These are phyloP conservation scores for Mycena kentingensis DNA, from an alignment of 768 basidiomycete genomes.

Conservation along the genomic window DNA sequence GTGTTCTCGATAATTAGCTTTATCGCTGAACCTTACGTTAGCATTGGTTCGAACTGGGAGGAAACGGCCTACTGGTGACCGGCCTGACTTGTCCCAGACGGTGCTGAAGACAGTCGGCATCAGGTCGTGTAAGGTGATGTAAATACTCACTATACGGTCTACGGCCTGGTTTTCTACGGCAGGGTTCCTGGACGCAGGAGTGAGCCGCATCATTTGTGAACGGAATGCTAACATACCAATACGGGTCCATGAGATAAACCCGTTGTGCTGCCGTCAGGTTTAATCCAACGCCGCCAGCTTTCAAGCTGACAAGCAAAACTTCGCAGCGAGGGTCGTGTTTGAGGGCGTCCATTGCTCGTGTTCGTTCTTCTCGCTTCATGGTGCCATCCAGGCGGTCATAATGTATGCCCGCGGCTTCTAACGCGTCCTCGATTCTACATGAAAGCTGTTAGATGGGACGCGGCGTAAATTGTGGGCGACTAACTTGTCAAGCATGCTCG, in stretches of 20 bases:
- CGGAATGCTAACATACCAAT: conserved; percentile 60
- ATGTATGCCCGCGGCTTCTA: conserved; percentile 78
- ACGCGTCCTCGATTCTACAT: conserved; percentile 81
- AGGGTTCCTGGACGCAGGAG: conserved; percentile 89
- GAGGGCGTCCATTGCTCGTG: conserved; percentile 87
- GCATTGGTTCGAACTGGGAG: too few relatives aligned
- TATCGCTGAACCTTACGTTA: too few relatives aligned
- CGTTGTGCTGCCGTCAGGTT: conserved; percentile 94
- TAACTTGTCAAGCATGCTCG: conserved; percentile 88
- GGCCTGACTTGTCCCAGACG: conserved; percentile 93
- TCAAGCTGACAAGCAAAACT: conserved; percentile 92
- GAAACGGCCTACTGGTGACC: too few relatives aligned
- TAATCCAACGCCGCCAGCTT: conserved; percentile 95
- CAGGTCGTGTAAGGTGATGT: conserved; percentile 4
- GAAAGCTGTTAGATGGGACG: conserved; percentile 3
- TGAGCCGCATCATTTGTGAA: too few relatives aligned
- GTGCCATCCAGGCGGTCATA: conserved; percentile 95
- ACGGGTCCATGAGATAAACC: conserved; percentile 96
- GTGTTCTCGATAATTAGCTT: conserved; percentile 94
- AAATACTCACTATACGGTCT: conserved; percentile 83
- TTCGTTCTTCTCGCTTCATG: conserved; percentile 96
- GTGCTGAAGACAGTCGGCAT: conserved; percentile 65
- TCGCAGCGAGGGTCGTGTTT: conserved; percentile 90
- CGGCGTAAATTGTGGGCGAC: conserved; percentile 25
- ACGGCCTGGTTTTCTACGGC: conserved; percentile 98